A percentile compares a stretch with the other conserved stretches of the same genome.
Evolutionary conservation across 2,329 filamentous ascomycete genomes (phyloP).

Genomic region (Trichoderma hamatum): DNA sequence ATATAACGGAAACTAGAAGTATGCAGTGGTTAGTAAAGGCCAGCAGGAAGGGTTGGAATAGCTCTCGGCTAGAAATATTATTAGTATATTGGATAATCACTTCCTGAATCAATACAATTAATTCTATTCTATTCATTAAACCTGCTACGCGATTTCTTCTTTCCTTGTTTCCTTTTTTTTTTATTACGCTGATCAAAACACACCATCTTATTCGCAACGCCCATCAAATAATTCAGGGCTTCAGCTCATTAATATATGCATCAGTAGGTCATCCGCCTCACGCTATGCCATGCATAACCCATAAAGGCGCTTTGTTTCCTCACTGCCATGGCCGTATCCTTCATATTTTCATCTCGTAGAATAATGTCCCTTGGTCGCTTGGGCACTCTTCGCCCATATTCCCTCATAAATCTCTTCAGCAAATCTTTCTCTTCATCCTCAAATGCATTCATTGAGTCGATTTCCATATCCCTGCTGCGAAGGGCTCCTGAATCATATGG

Average conservation of each 20-base stretch:
- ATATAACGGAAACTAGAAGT: background rate
- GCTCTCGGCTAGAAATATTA: background rate
- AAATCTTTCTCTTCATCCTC: constrained; percentile 44
- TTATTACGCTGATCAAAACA: constrained; percentile 2
- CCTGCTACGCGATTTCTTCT: background rate
- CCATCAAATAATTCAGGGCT: background rate
- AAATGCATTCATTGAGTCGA: constrained; percentile 45
- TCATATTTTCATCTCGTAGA: constrained; percentile 71
- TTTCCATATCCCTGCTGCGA: constrained; percentile 53
- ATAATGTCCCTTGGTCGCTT: constrained; percentile 85
- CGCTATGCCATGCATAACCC: constrained; percentile 81
- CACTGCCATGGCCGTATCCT: constrained; percentile 71
- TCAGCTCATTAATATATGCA: constrained; percentile 20
- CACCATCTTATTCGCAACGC: background rate
- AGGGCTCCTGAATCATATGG: constrained; percentile 55
- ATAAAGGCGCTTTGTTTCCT: constrained; percentile 83
- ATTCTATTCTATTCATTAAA: constrained; percentile 9
- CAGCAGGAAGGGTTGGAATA: background rate
- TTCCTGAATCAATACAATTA: constrained; percentile 5
- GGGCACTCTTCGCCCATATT: constrained; percentile 65
- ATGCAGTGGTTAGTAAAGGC: background rate
- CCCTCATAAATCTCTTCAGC: constrained; percentile 55
- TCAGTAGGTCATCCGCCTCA: constrained; percentile 41
- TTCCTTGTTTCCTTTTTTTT: background rate
- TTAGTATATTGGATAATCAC: background rate